Conservation (phyloP, 306 rosid species). For the Lithocarpus polystachyus region DNA sequence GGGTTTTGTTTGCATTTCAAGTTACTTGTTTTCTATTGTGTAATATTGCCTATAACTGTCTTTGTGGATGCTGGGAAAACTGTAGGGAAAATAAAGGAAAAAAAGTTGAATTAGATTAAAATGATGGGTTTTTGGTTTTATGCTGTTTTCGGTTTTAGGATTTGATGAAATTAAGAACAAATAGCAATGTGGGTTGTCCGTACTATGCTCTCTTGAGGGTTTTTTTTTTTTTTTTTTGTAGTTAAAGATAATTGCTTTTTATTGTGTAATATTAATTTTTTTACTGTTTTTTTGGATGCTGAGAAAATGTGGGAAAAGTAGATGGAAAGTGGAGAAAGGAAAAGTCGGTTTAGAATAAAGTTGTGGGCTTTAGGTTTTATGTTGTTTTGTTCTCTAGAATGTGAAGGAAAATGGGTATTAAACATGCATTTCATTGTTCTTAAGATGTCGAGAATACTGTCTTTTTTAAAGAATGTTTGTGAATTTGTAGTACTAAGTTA, state of each 20-base stretch:
- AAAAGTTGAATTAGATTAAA: background rate
- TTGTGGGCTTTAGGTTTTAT: background rate
- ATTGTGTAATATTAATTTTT: background rate
- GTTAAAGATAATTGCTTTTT: background rate
- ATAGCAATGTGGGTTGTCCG: background rate
- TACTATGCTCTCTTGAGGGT: background rate
- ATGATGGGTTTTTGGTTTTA: background rate
- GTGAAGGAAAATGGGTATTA: background rate
- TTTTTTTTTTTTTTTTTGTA: background rate
- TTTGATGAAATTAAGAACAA: background rate
- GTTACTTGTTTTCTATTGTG: background rate
- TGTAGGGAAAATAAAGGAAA: background rate
- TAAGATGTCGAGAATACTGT: background rate
- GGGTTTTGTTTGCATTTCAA: background rate
- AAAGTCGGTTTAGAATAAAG: background rate
- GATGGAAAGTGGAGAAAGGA: background rate
- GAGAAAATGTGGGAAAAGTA: constrained; percentile 8
- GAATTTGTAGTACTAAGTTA: background rate
- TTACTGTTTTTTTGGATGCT: constrained; percentile 7
- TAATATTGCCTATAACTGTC: background rate
- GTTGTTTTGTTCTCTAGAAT: background rate
- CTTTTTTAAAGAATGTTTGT: background rate
- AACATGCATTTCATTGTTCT: background rate
- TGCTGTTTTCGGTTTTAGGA: too few relatives aligned
- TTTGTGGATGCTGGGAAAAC: constrained; percentile 11